These are phyloP conservation scores for Tardiomyces blankii DNA, from an alignment of 1,139 yeast species.

Conservation along the genomic window DNA sequence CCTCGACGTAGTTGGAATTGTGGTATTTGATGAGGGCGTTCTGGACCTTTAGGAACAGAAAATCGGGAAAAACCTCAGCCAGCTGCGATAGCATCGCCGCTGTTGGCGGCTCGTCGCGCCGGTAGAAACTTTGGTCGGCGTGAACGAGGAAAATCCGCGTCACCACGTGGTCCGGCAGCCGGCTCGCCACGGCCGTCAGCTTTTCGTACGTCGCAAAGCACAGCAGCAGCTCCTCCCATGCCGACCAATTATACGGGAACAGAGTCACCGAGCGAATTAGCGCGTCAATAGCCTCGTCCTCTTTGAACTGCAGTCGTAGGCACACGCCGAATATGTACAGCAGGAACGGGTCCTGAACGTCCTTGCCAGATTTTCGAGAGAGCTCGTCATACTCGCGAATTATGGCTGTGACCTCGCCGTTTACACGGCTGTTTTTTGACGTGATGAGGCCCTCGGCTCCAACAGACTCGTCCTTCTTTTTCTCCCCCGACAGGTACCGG, in stretches of 20 bases:
- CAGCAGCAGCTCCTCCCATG: constrained; percentile 75
- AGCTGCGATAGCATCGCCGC: constrained; percentile 39
- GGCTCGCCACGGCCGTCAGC: constrained; percentile 10
- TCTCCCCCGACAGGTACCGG: constrained; percentile 59
- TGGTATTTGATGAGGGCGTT: constrained; percentile 75
- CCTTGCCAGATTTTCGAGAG: constrained; percentile 3
- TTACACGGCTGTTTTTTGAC: constrained; percentile 28
- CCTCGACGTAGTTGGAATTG: constrained; percentile 65
- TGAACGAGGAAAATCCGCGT: constrained; percentile 55
- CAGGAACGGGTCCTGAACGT: constrained; percentile 44
- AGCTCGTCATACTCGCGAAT: constrained; percentile 21
- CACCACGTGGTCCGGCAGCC: constrained; percentile 14
- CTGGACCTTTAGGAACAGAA: constrained; percentile 67
- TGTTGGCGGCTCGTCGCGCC: constrained; percentile 36
- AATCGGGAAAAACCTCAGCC: constrained; percentile 49
- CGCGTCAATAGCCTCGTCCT: constrained; percentile 44
- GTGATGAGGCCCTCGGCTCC: constrained; percentile 52
- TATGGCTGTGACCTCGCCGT: constrained; percentile 24
- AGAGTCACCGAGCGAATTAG: constrained; percentile 46
- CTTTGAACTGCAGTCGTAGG: constrained; percentile 51
- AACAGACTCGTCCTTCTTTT: constrained; percentile 49
- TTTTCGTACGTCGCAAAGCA: constrained; percentile 34
- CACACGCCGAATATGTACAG: constrained; percentile 54
- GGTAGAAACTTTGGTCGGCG: constrained; percentile 71
- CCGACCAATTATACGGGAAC: constrained; percentile 87